phyloP scores from a whole-genome alignment of 805 yeast species.

The Saturnispora quitensis region DNA sequence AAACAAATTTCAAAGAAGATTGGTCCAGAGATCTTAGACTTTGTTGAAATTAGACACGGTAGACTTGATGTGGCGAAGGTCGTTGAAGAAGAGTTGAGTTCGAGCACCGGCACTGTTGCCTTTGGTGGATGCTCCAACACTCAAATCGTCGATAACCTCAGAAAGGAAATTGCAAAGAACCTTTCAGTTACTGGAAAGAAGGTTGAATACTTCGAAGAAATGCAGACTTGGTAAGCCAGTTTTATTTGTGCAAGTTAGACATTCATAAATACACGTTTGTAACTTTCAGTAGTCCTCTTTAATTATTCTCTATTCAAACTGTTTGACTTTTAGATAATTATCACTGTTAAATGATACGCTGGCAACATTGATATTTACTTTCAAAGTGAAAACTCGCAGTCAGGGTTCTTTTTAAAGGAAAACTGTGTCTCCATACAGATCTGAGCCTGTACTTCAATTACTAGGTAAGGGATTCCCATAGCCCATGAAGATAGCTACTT shows the following conservation, averaged over 20 bases:
- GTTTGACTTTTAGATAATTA: too few species aligned
- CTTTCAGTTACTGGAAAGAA: slow-evolving; percentile 11
- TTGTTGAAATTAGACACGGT: slow-evolving; percentile 36
- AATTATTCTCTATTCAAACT: too few species aligned
- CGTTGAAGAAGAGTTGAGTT: slow-evolving; percentile 30
- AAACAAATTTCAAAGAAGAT: slow-evolving; percentile 7
- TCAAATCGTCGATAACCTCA: slow-evolving; percentile 29
- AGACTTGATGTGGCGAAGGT: slow-evolving; percentile 33
- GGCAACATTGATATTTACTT: too few species aligned
- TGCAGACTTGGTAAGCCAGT: slow-evolving; percentile 27
- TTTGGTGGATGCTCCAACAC: slow-evolving; percentile 44
- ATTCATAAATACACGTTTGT: background rate
- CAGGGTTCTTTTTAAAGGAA: too few species aligned
- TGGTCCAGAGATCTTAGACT: slow-evolving; percentile 23
- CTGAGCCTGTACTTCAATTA: too few species aligned
- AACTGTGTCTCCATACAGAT: too few species aligned
- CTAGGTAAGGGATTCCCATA: too few species aligned
- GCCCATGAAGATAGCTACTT: too few species aligned
- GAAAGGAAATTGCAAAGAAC: slow-evolving; percentile 18
- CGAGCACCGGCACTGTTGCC: slow-evolving; percentile 33
- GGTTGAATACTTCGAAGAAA: slow-evolving; percentile 28
- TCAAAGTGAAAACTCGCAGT: too few species aligned
- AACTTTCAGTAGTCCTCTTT: background rate
- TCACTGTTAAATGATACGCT: too few species aligned
- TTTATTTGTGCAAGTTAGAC: background rate